Base-by-base conservation (phyloP, 2,329 filamentous ascomycete genomes). In the Talaromyces sp. region DNA sequence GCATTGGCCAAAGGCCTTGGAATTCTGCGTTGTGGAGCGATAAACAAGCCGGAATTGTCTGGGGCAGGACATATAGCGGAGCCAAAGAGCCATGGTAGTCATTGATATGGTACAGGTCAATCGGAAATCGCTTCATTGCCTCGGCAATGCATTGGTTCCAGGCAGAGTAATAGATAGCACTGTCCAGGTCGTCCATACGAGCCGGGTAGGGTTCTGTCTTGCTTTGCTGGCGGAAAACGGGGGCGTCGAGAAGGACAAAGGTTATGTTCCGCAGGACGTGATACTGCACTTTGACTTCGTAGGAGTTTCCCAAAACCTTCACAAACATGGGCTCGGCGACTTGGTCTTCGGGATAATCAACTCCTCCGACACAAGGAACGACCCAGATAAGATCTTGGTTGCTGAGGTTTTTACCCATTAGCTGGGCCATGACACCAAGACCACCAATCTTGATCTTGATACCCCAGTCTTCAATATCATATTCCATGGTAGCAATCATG, bases 381-480 rank as follows among this genome's bases (percentile, higher is more conserved):
- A 86, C 82, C 84, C 84, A 89, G 64, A 89, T 83, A 0, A 89
- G 77, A 69, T 89, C 82, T 66, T 88, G 82, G 65, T 89, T 85
- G 3, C 82, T 78, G 11, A 89, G 80, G 58, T 85, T 83, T 69
- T 87, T 86, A 19, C 84, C 84, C 86, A 89, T 89, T 2, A 89
- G 75, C 66, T 87, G 84, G 36, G 87, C 86, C 86, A 89, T 89
- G 63, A 88, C 86, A 71, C 87, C 87, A 4, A 89, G 78, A 63
- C 87, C 87, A 63, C 87, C 87, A 54, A 89, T 89, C 74, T 89
- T 89, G 74, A 89, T 86, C 73, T 88, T 89, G 74, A 89, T 86
- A 4, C 75, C 80, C 84, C 87, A 89, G 69, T 89, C 87, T 60
- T 87, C 84, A 63, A 89, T 88, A 64, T 89, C 85, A 72, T 89